These are phyloP conservation scores for Funneliformis geosporum DNA, from an alignment of 192 early-diverging fungal genomes.

Conservation along the genomic window DNA sequence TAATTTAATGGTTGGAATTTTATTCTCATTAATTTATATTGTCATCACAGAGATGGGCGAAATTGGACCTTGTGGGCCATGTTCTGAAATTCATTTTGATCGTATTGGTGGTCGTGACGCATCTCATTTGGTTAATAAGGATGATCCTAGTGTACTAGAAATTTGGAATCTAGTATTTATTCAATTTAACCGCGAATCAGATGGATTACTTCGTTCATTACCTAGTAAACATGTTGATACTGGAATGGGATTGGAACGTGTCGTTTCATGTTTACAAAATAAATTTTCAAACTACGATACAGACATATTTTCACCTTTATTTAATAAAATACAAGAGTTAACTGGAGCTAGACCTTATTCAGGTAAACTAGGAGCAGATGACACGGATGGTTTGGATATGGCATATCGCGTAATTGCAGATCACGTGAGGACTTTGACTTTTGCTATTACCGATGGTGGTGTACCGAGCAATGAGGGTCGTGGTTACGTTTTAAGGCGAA, in stretches of 20 bases:
- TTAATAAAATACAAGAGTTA: slow-evolving; percentile 78
- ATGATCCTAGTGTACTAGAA: slow-evolving; percentile 97
- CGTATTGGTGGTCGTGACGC: slow-evolving; percentile 94
- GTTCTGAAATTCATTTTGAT: slow-evolving; percentile 98
- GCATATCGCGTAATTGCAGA: slow-evolving; percentile 99
- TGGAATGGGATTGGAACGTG: slow-evolving; percentile 94
- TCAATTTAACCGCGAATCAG: slow-evolving; percentile 96
- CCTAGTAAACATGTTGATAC: slow-evolving; percentile 99
- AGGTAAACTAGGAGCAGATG: slow-evolving; percentile 86
- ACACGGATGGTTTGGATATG: slow-evolving; percentile 94
- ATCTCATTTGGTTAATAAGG: slow-evolving; percentile 86
- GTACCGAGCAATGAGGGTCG: slow-evolving; percentile 97
- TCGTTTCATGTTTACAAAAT: slow-evolving; percentile 92
- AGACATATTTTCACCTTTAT: slow-evolving; percentile 85
- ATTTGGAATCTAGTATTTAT: slow-evolving; percentile 99
- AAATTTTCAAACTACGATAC: slow-evolving; percentile 98
- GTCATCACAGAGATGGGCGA: slow-evolving; percentile 89
- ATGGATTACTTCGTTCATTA: slow-evolving; percentile 80
- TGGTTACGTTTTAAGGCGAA: slow-evolving; percentile 96
- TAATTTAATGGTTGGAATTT: neutral
- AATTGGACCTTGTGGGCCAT: slow-evolving; percentile 95
- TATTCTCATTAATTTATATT: neutral
- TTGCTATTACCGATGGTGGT: slow-evolving; percentile 95
- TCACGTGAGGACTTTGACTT: slow-evolving; percentile 94
- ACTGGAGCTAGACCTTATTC: slow-evolving; percentile 84